Evolutionary conservation across 2,329 filamentous ascomycete species (phyloP), one percentile per base, ranked within the genome.

Genomic region (Talaromyces piceae): DNA sequence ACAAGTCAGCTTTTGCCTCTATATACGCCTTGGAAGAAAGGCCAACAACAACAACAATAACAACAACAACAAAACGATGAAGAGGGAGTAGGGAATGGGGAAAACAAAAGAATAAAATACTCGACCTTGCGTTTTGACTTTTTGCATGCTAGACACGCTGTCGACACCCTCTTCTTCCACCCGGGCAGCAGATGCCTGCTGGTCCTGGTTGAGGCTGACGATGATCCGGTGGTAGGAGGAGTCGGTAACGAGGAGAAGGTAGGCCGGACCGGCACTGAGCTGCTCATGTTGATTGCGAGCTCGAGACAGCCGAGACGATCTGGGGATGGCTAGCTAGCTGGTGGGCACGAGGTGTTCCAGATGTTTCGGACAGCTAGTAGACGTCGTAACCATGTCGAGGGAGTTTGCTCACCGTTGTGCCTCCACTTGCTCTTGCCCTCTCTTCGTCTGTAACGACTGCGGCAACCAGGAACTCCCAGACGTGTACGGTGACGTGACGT

Each of bases 101-200:
- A 18, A 37, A 20, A 20, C 5, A 33, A 33, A 18, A 37, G 18
- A 23, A 26, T 13, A 31, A 31, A 18, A 18, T 3, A 20, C 56
- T 55, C 49, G 50, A 59, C 67, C 63, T 70, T 70, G 3, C 67
- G 61, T 52, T 70, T 70, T 2, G 67, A 70, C 52, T 69, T 69
- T 44, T 70, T 70, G 55, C 67, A 70, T 2, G 67, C 64, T 47
- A 69, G 44, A 58, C 67, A 70, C 8, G 67, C 67, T 41, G 67
- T 70, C 5, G 67, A 70, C 1, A 69, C 67, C 3, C 67, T 57
- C 51, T 68, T 70, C 55, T 69, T 69, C 59, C 63, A 62, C 0
- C 55, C 37, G 4, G 44, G 25, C 9, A 33, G 50, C 16, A 57
- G 33, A 39, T 23, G 45, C 4, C 41, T 56, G 20, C 47, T 53